phyloP scores from a whole-genome alignment of 371 early-diverging fungal genomes.

The Phascolomyces articulosus region DNA sequence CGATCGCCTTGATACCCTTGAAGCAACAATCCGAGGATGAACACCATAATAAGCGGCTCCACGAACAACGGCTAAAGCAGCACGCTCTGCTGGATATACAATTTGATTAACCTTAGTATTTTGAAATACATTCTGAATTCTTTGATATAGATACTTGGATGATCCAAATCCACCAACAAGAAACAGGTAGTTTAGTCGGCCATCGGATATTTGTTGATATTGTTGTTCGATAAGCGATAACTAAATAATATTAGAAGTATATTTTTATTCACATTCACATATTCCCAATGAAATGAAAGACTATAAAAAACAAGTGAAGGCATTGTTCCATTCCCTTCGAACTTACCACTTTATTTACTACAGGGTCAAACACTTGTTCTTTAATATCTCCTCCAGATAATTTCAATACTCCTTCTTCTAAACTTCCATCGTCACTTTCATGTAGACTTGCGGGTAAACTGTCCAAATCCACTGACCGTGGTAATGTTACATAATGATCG shows the following conservation, averaged over 20 bases:
- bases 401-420: conserved; percentile 55
- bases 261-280: too few species aligned
- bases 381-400: conserved; percentile 51
- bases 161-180: conserved; percentile 56
- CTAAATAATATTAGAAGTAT: conserved; percentile 21
- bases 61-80: conserved; percentile 49
- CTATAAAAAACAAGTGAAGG: too few species aligned
- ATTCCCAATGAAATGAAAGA: too few species aligned
- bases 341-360: conserved; percentile 52
- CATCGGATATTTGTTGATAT: conserved; percentile 23
- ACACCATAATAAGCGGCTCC: conserved; percentile 57
- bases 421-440: conserved; percentile 29
- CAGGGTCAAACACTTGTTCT: conserved; percentile 58
- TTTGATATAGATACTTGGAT: conserved; percentile 46
- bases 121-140: conserved; percentile 32
- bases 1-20: conserved; percentile 59
- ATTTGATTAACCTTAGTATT: conserved; percentile 30
- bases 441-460: conserved; percentile 21
- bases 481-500: conserved; percentile 54
- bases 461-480: conserved; percentile 44
- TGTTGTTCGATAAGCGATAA: conserved; percentile 42
- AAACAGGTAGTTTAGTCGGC: conserved; percentile 36
- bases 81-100: conserved; percentile 42
- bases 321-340: background rate
- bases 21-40: conserved; percentile 50